Evolutionary conservation across 208 protist genomes (phyloP).

Genomic region (Acanthamoeba polyphaga): DNA sequence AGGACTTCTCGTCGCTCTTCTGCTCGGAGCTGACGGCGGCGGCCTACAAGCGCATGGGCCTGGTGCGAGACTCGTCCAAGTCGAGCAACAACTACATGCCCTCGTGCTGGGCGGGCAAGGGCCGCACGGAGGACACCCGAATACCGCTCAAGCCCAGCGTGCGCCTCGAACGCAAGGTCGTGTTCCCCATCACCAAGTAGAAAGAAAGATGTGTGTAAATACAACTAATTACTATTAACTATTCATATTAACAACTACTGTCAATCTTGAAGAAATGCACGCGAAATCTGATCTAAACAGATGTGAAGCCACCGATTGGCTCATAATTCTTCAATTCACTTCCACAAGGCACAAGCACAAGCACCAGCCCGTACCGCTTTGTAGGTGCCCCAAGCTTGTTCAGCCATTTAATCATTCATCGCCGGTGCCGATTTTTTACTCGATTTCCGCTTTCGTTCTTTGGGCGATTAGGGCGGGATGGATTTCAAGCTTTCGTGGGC

Average conservation of each 20-base stretch:
- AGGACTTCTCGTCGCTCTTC: slow-evolving; percentile 59
- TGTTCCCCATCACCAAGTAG: neutral
- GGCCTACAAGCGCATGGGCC: slow-evolving; percentile 62
- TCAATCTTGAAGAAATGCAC: neutral
- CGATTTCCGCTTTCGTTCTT: no score
- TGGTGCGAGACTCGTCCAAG: neutral
- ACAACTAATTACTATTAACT: no score
- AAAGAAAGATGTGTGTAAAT: no score
- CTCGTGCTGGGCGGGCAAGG: slow-evolving; percentile 65
- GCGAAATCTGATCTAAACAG: no score
- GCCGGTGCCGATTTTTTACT: no score
- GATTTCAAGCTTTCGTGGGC: slow-evolving; percentile 27
- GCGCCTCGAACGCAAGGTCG: neutral
- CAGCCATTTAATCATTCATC: no score
- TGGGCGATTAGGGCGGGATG: neutral
- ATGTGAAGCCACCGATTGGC: no score
- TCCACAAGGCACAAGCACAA: no score
- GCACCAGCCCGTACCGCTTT: no score
- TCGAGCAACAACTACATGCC: slow-evolving; percentile 71
- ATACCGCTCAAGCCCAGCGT: neutral
- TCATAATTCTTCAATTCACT: no score
- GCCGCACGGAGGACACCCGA: slow-evolving; percentile 14
- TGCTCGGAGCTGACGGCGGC: slow-evolving; percentile 61
- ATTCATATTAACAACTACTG: no score
- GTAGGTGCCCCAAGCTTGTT: no score